phyloP scores from a whole-genome alignment of 495 filamentous ascomycete genomes.

The Aspergillus mulundensis region DNA sequence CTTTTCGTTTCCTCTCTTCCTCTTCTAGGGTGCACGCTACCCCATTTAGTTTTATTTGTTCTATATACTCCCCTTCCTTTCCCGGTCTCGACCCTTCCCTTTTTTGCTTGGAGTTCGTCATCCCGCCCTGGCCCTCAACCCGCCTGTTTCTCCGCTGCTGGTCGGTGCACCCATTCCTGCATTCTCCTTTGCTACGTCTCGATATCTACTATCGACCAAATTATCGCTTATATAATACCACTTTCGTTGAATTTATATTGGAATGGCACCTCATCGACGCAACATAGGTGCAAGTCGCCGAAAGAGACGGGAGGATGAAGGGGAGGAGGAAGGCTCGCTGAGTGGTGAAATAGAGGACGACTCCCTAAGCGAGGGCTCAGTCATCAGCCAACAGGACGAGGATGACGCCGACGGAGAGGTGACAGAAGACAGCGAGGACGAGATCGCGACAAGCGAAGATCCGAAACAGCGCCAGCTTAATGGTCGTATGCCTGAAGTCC shows the following conservation, averaged over 20 bases:
- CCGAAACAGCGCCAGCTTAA: conserved; percentile 36
- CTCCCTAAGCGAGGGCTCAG: conserved; percentile 76
- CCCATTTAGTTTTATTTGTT: neutral
- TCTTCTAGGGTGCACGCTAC: conserved; percentile 14
- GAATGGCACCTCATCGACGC: conserved; percentile 64
- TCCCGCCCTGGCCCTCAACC: conserved; percentile 18
- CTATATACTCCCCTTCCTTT: conserved; percentile 2
- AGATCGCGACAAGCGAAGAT: conserved; percentile 44
- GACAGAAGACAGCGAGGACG: conserved; percentile 71
- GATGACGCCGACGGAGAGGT: conserved; percentile 67
- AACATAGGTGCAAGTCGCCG: conserved; percentile 73
- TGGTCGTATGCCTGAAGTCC: conserved; percentile 30
- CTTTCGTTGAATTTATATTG: neutral
- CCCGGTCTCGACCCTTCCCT: conserved; percentile 10
- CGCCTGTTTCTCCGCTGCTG: conserved; percentile 19
- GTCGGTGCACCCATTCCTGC: conserved; percentile 18
- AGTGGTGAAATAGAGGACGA: conserved; percentile 71
- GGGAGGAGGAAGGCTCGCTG: conserved; percentile 63
- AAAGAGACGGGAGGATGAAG: conserved; percentile 72
- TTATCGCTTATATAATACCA: conserved; percentile 2
- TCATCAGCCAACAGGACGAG: conserved; percentile 69
- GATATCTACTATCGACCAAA: neutral
- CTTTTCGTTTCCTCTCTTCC: conserved; percentile 12
- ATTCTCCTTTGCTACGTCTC: neutral
- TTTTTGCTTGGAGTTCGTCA: conserved; percentile 12